Percentiles rank a stretch among this genome's conserved stretches.
phyloP scores from a whole-genome alignment of 2,329 filamentous ascomycete species.

The Exophiala sp. region DNA sequence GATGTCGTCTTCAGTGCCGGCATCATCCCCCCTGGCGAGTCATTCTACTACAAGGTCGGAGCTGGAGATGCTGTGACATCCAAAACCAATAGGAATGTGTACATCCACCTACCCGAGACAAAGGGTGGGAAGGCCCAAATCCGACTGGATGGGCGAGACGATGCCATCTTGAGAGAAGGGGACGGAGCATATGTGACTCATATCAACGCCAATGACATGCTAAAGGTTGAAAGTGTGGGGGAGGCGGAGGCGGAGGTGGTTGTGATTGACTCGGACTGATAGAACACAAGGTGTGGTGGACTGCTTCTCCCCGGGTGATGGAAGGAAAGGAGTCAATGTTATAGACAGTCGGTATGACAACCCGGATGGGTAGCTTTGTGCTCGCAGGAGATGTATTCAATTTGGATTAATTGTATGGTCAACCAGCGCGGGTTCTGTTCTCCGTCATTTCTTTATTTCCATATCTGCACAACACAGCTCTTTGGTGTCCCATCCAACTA shows the following conservation, averaged over 20 bases:
- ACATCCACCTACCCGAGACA: constrained; percentile 73
- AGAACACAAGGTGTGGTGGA: too few relatives aligned
- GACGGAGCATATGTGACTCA: constrained; percentile 71
- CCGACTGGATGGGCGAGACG: constrained; percentile 59
- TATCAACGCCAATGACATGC: constrained; percentile 58
- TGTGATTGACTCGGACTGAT: constrained; percentile 57
- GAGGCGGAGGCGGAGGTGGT: constrained; percentile 65
- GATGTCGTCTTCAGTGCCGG: constrained; percentile 78
- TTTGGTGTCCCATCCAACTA: not conserved
- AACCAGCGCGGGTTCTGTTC: too few relatives aligned
- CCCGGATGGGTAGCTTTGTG: too few relatives aligned
- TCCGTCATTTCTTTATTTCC: too few relatives aligned
- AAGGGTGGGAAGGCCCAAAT: constrained; percentile 69
- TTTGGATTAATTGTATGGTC: too few relatives aligned
- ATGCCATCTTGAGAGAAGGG: constrained; percentile 64
- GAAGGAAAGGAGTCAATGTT: too few relatives aligned
- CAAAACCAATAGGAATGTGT: constrained; percentile 61
- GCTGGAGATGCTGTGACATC: constrained; percentile 36
- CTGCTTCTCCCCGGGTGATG: too few relatives aligned
- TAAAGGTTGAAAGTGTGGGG: constrained; percentile 62
- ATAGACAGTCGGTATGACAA: too few relatives aligned
- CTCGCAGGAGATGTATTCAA: too few relatives aligned
- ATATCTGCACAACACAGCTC: not conserved
- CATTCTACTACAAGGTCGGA: constrained; percentile 68
- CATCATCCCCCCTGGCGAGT: constrained; percentile 59